phyloP scores from a whole-genome alignment of 495 filamentous ascomycete genomes.

The Penicillium canescens region DNA sequence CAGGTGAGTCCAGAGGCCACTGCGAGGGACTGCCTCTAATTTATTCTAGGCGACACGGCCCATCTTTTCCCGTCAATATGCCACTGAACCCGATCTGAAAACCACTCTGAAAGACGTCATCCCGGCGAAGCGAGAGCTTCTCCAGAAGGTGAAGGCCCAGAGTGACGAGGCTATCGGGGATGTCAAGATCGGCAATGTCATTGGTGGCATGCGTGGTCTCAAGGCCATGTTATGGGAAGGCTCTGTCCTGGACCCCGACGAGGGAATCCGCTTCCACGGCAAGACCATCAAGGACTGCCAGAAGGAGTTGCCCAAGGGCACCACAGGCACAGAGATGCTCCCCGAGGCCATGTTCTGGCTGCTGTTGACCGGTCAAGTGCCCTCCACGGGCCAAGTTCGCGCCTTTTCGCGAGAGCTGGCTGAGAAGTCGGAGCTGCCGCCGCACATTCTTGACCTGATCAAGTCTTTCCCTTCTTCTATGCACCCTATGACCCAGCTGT shows the following conservation, averaged over 20 bases:
- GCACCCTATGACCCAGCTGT: constrained; percentile 98
- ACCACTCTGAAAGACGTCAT: constrained; percentile 77
- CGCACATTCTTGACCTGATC: constrained; percentile 82
- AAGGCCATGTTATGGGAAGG: constrained; percentile 99
- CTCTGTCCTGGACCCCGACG: constrained; percentile 92
- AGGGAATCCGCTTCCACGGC: constrained; percentile 98
- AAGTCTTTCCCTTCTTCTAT: constrained; percentile 84
- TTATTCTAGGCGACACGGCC: constrained; percentile 27
- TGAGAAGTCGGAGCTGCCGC: constrained; percentile 80
- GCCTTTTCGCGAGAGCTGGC: constrained; percentile 81
- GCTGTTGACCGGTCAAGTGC: constrained; percentile 89
- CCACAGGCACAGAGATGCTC: constrained; percentile 95
- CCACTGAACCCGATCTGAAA: constrained; percentile 85
- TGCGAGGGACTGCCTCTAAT: background rate
- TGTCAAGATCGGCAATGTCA: constrained; percentile 88
- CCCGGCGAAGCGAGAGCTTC: constrained; percentile 86
- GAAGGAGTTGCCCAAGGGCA: constrained; percentile 87
- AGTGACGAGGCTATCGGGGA: constrained; percentile 83
- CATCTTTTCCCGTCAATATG: constrained; percentile 36
- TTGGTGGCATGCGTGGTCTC: constrained; percentile 96
- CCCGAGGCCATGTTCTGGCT: constrained; percentile 99
- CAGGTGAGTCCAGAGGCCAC: constrained; percentile 26
- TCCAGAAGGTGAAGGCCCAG: constrained; percentile 87
- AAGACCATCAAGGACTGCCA: constrained; percentile 98
- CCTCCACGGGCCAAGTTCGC: constrained; percentile 77